Conservation (phyloP, 129 eudicot genomes). For the Arctium lappa region DNA sequence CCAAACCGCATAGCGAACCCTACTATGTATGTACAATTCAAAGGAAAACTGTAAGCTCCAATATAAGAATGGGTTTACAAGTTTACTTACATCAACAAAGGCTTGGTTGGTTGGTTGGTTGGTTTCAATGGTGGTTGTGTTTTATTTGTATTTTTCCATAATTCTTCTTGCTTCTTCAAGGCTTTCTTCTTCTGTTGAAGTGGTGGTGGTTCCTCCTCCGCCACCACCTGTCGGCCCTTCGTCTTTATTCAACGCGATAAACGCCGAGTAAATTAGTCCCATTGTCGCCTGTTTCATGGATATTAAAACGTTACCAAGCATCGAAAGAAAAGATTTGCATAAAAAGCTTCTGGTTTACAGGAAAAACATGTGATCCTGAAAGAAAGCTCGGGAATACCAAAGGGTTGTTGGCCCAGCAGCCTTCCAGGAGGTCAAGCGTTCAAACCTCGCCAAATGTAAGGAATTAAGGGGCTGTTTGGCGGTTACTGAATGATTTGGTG, state of each 20-base stretch:
- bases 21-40: too few species aligned
- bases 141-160: constrained; percentile 87
- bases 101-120: neutral
- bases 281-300: constrained; percentile 57
- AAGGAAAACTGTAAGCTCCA: neutral
- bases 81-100: constrained; percentile 10
- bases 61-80: constrained; percentile 4
- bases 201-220: neutral
- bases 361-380: neutral
- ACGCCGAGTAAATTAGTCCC: constrained; percentile 72
- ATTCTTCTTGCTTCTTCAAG: constrained; percentile 93
- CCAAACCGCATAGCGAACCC: too few species aligned
- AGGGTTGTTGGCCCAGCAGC: too few species aligned
- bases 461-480: too few species aligned
- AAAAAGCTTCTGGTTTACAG: neutral
- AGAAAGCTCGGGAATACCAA: neutral
- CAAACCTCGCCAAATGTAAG: too few species aligned
- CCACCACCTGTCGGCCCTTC: constrained; percentile 36
- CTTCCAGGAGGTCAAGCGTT: too few species aligned
- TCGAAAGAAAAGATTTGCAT: neutral
- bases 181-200: constrained; percentile 61
- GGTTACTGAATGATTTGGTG: too few species aligned
- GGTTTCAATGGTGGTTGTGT: neutral
- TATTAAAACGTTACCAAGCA: neutral
- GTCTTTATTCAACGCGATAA: constrained; percentile 75